Conservation (phyloP, 164 flowering plant species). For the Cinnamomum chago region DNA sequence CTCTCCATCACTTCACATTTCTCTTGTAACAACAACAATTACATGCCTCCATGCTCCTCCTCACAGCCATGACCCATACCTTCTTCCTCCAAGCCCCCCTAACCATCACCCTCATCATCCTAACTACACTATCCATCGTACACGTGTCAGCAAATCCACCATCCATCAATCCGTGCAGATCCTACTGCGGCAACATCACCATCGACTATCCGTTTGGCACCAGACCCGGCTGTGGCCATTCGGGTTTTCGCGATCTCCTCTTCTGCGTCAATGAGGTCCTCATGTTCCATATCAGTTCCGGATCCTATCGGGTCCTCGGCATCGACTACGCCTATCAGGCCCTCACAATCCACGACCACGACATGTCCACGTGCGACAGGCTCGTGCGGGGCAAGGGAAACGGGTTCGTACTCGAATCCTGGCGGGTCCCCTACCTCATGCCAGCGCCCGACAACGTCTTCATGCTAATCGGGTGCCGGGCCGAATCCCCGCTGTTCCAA, state of each 20-base stretch:
- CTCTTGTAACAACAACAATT: not conserved
- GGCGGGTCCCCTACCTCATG: constrained; percentile 56
- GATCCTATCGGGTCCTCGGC: constrained; percentile 78
- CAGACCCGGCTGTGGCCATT: constrained; percentile 77
- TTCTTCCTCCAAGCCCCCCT: not conserved
- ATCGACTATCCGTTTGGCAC: constrained; percentile 76
- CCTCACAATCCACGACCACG: constrained; percentile 72
- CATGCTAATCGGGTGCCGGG: constrained; percentile 76
- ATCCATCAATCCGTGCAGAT: constrained; percentile 40
- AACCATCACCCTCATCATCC: not conserved
- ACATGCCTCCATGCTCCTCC: not conserved
- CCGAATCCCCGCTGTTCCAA: constrained; percentile 75
- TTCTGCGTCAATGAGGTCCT: constrained; percentile 83
- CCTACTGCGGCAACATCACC: constrained; percentile 83
- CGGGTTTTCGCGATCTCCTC: constrained; percentile 64
- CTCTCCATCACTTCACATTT: not conserved
- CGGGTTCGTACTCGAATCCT: constrained; percentile 67
- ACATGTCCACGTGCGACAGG: constrained; percentile 67
- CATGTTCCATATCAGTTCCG: constrained; percentile 83
- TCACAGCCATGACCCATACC: not conserved
- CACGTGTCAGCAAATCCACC: not conserved
- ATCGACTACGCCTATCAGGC: constrained; percentile 79
- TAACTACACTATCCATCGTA: not conserved
- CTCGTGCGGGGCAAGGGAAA: constrained; percentile 59
- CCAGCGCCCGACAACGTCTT: constrained; percentile 76